Evolutionary conservation across 306 rosid species (phyloP).

Genomic region (Prinsepia uniflora): DNA sequence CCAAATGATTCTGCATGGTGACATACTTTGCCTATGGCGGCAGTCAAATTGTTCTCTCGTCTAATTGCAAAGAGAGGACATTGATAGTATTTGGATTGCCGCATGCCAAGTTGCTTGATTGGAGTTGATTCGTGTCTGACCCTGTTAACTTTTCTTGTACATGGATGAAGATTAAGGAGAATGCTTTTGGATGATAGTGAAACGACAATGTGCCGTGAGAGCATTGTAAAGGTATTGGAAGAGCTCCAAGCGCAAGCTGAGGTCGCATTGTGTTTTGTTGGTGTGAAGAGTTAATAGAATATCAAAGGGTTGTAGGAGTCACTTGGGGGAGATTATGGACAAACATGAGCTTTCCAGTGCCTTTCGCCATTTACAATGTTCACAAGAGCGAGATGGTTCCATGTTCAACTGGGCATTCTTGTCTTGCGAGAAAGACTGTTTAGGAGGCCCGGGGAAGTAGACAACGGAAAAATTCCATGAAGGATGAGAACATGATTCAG

Average conservation of each 20-base stretch:
- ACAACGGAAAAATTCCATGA: not conserved
- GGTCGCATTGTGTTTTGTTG: conserved; percentile 87
- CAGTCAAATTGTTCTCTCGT: not conserved
- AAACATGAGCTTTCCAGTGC: not conserved
- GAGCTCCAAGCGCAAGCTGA: conserved; percentile 96
- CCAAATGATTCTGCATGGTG: not conserved
- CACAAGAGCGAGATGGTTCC: not conserved
- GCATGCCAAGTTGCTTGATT: not conserved
- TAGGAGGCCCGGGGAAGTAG: not conserved
- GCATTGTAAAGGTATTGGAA: conserved; percentile 63
- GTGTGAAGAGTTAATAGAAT: conserved; percentile 55
- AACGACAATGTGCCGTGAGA: conserved; percentile 53
- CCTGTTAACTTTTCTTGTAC: conserved; percentile 18
- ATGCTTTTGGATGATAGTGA: conserved; percentile 58
- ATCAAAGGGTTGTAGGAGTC: not conserved
- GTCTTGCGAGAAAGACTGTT: not conserved
- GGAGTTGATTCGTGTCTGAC: conserved; percentile 7
- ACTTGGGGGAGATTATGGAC: not conserved
- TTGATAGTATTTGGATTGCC: not conserved
- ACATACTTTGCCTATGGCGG: not conserved
- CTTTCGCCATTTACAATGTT: not conserved
- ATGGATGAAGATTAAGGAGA: conserved; percentile 64
- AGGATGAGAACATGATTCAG: not conserved
- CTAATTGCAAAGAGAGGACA: too few species aligned
- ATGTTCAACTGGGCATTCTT: not conserved